These are phyloP conservation scores for Sonneratia alba DNA, from an alignment of 345 rosid species.

Conservation along the genomic window DNA sequence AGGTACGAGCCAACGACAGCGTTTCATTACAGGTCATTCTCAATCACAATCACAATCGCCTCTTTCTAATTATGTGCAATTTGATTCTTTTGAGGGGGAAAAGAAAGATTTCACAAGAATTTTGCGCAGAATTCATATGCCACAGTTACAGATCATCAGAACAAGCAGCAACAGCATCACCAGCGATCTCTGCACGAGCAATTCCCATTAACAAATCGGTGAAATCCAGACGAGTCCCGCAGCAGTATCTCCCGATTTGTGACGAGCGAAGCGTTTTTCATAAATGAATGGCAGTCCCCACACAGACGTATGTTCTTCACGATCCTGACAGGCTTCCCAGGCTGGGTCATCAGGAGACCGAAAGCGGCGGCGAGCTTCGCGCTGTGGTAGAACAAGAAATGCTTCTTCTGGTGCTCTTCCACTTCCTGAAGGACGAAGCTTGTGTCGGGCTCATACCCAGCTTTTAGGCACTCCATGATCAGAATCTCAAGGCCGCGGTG, in stretches of 20 bases:
- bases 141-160: neutral
- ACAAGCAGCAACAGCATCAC: constrained; percentile 15
- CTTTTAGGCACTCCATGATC: constrained; percentile 54
- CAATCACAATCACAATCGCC: no score
- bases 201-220: constrained; percentile 50
- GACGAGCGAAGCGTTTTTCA: constrained; percentile 44
- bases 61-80: neutral
- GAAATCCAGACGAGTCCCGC: constrained; percentile 84
- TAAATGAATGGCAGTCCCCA: constrained; percentile 77
- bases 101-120: neutral
- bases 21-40: no score
- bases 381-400: constrained; percentile 74
- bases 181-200: constrained; percentile 69
- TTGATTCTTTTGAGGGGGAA: neutral
- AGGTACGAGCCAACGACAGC: no score
- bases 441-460: constrained; percentile 69
- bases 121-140: neutral
- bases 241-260: constrained; percentile 49
- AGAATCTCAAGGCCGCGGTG: constrained; percentile 62
- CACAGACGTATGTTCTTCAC: constrained; percentile 69
- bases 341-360: constrained; percentile 45
- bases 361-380: constrained; percentile 78
- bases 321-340: constrained; percentile 39
- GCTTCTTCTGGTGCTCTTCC: constrained; percentile 72
- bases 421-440: constrained; percentile 88